Conservation (phyloP, 2,329 filamentous ascomycete species). For the Phialophora chinensis region DNA sequence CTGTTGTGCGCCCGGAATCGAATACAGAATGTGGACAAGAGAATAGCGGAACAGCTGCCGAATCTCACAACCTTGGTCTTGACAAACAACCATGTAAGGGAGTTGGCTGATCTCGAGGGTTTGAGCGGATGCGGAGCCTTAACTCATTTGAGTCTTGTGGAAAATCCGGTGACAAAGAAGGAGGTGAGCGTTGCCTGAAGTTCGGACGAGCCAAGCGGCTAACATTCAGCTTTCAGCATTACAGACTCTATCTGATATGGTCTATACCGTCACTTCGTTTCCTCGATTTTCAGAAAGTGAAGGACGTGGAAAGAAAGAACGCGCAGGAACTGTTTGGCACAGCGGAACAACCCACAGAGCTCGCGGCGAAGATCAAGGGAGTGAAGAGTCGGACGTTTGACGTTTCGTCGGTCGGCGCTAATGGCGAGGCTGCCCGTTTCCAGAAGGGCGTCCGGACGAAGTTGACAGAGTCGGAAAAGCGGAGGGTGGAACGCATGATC, state of each 20-base stretch:
- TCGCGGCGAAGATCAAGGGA: conserved; percentile 84
- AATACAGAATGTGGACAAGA: conserved; percentile 78
- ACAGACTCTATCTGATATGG: conserved; percentile 91
- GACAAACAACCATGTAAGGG: conserved; percentile 78
- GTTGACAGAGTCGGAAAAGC: conserved; percentile 86
- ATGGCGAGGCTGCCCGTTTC: conserved; percentile 49
- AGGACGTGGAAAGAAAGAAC: conserved; percentile 77
- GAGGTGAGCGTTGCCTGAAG: conserved; percentile 70
- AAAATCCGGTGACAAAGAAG: conserved; percentile 90
- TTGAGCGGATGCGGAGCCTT: conserved; percentile 71
- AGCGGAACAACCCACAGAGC: conserved; percentile 73
- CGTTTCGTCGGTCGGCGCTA: conserved; percentile 45
- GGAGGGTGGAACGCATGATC: conserved; percentile 83
- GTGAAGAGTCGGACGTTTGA: conserved; percentile 80
- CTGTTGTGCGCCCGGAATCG: conserved; percentile 90
- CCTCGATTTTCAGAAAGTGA: conserved; percentile 91
- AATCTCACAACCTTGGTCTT: conserved; percentile 82
- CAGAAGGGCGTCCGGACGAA: conserved; percentile 76
- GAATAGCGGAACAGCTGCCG: conserved; percentile 75
- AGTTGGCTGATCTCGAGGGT: conserved; percentile 87
- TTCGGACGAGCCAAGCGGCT: background rate
- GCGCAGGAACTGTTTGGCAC: conserved; percentile 86
- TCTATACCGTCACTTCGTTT: conserved; percentile 83
- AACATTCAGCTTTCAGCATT: conserved; percentile 66
- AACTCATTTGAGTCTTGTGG: conserved; percentile 79